Evolutionary conservation across 2,329 filamentous ascomycete species (phyloP), one percentile per base, ranked within the genome.

Genomic region (Cordyceps tenuipes): DNA sequence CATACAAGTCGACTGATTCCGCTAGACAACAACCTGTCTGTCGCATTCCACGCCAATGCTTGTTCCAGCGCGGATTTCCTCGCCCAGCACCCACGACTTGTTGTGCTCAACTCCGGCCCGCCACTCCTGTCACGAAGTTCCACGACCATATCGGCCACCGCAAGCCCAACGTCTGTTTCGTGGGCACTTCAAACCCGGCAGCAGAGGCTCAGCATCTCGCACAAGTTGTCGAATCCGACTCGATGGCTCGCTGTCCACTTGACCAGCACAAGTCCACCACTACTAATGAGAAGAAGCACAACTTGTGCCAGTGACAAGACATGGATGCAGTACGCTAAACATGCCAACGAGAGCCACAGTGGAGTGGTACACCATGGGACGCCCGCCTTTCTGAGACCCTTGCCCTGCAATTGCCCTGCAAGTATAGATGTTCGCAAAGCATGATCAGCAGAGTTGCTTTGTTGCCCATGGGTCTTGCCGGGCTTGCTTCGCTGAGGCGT

Each of bases 301-400:
- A 36, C 34, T 36, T 36, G 34, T 36, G 17, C 55, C 19, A 47
- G 55, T 57, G 31, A 57, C 21, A 15, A 51, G 47, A 51, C 56
- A 57, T 39, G 54, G 54, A 57, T 49, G 36, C 7, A n/a, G 56
- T 26, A 36, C 47, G 43, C 47, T 58, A 43, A 31, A 57, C 31
- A 57, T 50, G 55, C 34, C 44, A 57, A n/a, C 15, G 43, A 55
- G 46, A 39, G 54, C 54, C 54, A 49, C 44, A 57, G 56, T 58
- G 56, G 56, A 50, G 56, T 23, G 43, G 19, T 21, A 58, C 47
- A 36, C 56, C 46, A 21, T 51, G 17, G 36, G 34, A 58, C 44
- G 56, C 43, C 56, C 36, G 31, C 47, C 56, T 51, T 47, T 56
- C n/a, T 23, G 23, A 44, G 17, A 47, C 56, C 56, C 56, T 58